A percentile compares a stretch with the other conserved stretches of the same genome.
These are phyloP conservation scores for Amauroascus verrucosus DNA, from an alignment of 2,329 filamentous ascomycete species.

Conservation along the genomic window DNA sequence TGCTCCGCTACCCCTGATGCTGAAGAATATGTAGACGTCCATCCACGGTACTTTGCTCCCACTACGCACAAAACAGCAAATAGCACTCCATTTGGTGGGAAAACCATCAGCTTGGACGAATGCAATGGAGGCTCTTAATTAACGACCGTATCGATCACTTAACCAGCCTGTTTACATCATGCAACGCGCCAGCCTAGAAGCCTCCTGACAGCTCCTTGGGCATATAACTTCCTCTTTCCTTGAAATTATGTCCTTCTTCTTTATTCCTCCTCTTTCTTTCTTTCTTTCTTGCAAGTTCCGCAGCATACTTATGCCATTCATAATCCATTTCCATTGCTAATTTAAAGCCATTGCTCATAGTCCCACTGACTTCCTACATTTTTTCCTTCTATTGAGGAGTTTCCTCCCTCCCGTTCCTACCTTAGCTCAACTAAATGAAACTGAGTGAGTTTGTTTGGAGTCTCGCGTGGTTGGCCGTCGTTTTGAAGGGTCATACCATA, in stretches of 20 bases:
- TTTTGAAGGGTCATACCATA: neutral
- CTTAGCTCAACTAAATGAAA: neutral
- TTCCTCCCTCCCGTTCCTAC: neutral
- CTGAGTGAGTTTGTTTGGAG: neutral
- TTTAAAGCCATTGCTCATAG: too few relatives aligned
- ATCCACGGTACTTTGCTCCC: too few relatives aligned
- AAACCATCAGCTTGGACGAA: conserved; percentile 1
- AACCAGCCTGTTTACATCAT: conserved; percentile 4
- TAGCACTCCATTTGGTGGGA: neutral
- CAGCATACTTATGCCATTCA: neutral
- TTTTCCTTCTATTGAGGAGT: neutral
- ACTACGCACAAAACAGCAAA: too few relatives aligned
- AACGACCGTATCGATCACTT: neutral
- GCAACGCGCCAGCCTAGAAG: neutral
- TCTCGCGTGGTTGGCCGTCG: neutral
- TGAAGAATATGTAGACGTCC: neutral
- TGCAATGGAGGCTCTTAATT: too few relatives aligned
- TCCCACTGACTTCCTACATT: neutral
- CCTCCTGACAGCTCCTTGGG: neutral
- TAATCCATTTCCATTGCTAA: too few relatives aligned
- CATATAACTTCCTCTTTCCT: conserved; percentile 10
- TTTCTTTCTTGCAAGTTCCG: neutral
- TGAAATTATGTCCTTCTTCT: neutral
- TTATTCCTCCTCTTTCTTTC: neutral
- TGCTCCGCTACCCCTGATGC: too few relatives aligned